Conservation (phyloP, 2,329 filamentous ascomycete species). For the Sphaerulina populicola region DNA sequence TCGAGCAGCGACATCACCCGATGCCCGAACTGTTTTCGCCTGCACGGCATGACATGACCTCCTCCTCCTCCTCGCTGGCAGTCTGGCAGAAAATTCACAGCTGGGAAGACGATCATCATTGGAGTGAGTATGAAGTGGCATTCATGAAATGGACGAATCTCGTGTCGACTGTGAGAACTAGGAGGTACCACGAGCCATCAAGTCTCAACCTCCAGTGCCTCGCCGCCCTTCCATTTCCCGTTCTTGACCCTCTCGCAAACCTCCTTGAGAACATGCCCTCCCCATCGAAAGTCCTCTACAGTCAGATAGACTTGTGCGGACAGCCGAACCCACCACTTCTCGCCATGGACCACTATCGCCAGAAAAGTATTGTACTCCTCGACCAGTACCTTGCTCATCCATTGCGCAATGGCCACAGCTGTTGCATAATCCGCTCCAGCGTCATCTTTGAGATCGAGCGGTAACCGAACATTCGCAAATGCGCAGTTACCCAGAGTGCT, state of each 20-base stretch:
- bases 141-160: too few species aligned
- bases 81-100: too few species aligned
- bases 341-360: constrained; percentile 52
- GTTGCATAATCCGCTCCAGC: constrained; percentile 27
- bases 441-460: constrained; percentile 44
- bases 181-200: too few species aligned
- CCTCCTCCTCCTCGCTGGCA: too few species aligned
- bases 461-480: constrained; percentile 66
- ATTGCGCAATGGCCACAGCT: constrained; percentile 34
- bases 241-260: constrained; percentile 47
- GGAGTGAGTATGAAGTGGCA: too few species aligned
- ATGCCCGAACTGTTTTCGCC: too few species aligned
- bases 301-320: constrained; percentile 83
- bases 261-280: constrained; percentile 50
- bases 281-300: constrained; percentile 66
- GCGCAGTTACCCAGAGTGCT: constrained; percentile 57
- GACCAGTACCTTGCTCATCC: constrained; percentile 36
- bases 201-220: too few species aligned
- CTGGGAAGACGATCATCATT: too few species aligned
- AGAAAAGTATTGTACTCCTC: constrained; percentile 65
- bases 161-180: too few species aligned
- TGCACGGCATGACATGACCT: too few species aligned
- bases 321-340: constrained; percentile 60
- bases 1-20: too few species aligned
- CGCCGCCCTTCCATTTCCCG: constrained; percentile 36